These are phyloP conservation scores for Xylaria cubensis DNA, from an alignment of 495 filamentous ascomycete species.

Conservation along the genomic window DNA sequence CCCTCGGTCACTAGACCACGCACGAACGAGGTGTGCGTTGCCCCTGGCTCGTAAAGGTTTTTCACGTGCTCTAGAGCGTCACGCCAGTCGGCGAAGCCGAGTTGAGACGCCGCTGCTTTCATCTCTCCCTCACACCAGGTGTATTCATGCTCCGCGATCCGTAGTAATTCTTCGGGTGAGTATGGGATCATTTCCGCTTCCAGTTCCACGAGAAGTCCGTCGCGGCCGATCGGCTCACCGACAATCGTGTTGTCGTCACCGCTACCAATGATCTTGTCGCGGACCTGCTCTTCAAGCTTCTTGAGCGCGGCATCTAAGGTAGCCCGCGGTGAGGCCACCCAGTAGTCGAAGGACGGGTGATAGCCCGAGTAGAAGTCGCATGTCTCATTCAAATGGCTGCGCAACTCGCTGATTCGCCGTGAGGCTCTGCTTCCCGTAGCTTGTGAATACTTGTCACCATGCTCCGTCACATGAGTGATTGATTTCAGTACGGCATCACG, in stretches of 20 bases:
- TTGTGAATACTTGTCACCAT: constrained; percentile 43
- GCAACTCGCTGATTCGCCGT: constrained; percentile 43
- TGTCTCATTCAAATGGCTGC: constrained; percentile 46
- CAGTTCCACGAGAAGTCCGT: constrained; percentile 50
- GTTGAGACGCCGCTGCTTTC: constrained; percentile 44
- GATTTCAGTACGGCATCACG: constrained; percentile 33
- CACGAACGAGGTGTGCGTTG: constrained; percentile 54
- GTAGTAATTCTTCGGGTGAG: constrained; percentile 56
- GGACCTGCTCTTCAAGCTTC: constrained; percentile 38
- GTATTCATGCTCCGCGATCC: constrained; percentile 52
- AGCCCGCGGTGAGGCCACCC: constrained; percentile 50
- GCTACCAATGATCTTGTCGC: constrained; percentile 48
- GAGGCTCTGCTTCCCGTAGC: constrained; percentile 52
- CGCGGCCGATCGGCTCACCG: constrained; percentile 56
- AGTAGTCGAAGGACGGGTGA: constrained; percentile 58
- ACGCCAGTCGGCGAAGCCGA: constrained; percentile 48
- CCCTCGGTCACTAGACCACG: constrained; percentile 49
- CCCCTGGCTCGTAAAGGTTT: constrained; percentile 55
- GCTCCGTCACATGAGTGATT: constrained; percentile 33
- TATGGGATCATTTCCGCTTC: constrained; percentile 56
- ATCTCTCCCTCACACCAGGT: constrained; percentile 52
- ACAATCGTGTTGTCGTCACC: constrained; percentile 53
- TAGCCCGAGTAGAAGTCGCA: constrained; percentile 55
- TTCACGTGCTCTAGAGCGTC: constrained; percentile 60
- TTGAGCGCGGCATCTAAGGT: constrained; percentile 41